Percentiles rank a stretch among this genome's conserved stretches.
Conservation (phyloP, 495 filamentous ascomycete genomes). For the Endocarpon pusillum region DNA sequence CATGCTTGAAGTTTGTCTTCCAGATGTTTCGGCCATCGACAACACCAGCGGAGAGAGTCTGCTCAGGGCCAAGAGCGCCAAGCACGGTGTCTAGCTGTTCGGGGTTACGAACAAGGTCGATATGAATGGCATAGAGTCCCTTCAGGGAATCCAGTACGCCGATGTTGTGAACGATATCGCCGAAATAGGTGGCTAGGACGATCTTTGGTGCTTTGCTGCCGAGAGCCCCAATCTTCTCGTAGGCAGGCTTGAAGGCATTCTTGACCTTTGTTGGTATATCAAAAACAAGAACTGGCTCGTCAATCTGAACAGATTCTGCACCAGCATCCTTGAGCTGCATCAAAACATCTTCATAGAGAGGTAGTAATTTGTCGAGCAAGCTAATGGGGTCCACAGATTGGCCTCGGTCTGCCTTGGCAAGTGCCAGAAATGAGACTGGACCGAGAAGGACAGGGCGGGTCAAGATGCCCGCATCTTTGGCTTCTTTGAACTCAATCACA, state of each 20-base stretch:
- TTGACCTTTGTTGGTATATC: conserved; percentile 77
- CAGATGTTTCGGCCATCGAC: conserved; percentile 99
- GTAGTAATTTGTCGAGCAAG: conserved; percentile 77
- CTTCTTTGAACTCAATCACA: conserved; percentile 83
- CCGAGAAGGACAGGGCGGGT: conserved; percentile 92
- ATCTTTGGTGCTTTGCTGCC: conserved; percentile 66
- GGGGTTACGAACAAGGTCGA: conserved; percentile 92
- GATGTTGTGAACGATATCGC: conserved; percentile 97
- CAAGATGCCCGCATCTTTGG: conserved; percentile 82
- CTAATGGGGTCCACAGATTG: conserved; percentile 82
- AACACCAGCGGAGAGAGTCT: conserved; percentile 81
- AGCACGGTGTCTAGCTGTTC: conserved; percentile 81
- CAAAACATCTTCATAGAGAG: conserved; percentile 82
- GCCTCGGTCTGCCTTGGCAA: conserved; percentile 92
- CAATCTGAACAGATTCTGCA: conserved; percentile 89
- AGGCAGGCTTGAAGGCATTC: conserved; percentile 93
- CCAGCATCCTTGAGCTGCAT: conserved; percentile 84
- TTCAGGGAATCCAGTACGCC: conserved; percentile 57
- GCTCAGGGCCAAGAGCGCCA: conserved; percentile 60
- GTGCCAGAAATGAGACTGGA: conserved; percentile 87
- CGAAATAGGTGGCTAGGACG: conserved; percentile 89
- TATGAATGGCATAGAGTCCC: conserved; percentile 64
- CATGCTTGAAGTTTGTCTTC: conserved; percentile 94
- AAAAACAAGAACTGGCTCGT: conserved; percentile 90
- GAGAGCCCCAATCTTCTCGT: conserved; percentile 65